These are phyloP conservation scores for Ustilago vetiveriae DNA, from an alignment of 1,284 basidiomycete species.

Conservation along the genomic window DNA sequence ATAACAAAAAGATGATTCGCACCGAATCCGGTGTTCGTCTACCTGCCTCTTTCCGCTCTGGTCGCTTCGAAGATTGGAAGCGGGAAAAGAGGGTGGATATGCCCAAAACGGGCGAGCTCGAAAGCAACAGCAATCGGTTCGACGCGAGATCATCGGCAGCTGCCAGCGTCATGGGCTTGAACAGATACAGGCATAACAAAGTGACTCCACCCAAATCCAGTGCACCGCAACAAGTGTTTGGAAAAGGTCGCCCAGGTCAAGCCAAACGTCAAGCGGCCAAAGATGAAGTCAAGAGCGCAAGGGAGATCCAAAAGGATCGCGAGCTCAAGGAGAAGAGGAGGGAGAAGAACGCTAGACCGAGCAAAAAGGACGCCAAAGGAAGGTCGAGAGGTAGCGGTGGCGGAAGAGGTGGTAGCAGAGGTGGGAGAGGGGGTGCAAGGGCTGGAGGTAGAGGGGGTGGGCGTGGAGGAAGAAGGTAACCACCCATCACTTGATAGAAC, in stretches of 20 bases:
- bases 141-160: constrained; percentile 6
- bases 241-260: constrained; percentile 49
- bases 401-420: constrained; percentile 7
- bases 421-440: constrained; percentile 4
- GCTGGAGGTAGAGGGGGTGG: constrained; percentile 8
- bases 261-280: constrained; percentile 35
- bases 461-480: constrained; percentile 19
- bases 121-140: constrained; percentile 65
- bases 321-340: constrained; percentile 49
- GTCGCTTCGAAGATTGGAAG: constrained; percentile 95
- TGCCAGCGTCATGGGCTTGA: constrained; percentile 70
- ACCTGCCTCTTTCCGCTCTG: constrained; percentile 92
- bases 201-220: constrained; percentile 46
- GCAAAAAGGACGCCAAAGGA: constrained; percentile 32
- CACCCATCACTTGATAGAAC: too few relatives aligned
- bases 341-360: constrained; percentile 62
- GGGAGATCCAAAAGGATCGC: constrained; percentile 59
- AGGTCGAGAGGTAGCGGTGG: constrained; percentile 14
- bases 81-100: constrained; percentile 77
- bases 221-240: constrained; percentile 14
- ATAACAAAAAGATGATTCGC: constrained; percentile 92
- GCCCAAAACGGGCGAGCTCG: constrained; percentile 83
- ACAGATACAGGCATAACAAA: constrained; percentile 53
- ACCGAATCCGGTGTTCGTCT: constrained; percentile 91
- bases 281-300: constrained; percentile 57